These are phyloP conservation scores for Aspergillus sclerotiicarbonarius DNA, from an alignment of 495 filamentous ascomycete species.

Conservation along the genomic window DNA sequence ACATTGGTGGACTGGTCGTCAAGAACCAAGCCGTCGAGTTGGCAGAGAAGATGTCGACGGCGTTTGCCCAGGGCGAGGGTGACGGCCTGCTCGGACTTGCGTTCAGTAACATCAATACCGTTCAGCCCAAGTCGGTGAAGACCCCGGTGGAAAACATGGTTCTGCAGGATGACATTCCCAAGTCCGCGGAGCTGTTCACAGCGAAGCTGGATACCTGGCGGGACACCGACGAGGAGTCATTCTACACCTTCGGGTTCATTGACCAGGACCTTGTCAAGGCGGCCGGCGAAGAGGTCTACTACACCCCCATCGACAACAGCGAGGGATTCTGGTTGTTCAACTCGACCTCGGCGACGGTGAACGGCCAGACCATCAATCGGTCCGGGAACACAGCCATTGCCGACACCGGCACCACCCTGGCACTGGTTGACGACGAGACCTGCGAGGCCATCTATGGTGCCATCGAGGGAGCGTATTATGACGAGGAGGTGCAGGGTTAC, in stretches of 20 bases:
- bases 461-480: constrained; percentile 67
- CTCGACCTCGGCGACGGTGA: constrained; percentile 58
- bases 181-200: constrained; percentile 67
- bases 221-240: constrained; percentile 58
- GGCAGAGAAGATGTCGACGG: constrained; percentile 59
- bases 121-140: constrained; percentile 54
- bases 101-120: constrained; percentile 68
- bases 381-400: constrained; percentile 74
- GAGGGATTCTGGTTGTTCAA: constrained; percentile 73
- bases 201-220: constrained; percentile 66
- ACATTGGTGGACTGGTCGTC: constrained; percentile 66
- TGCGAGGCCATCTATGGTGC: constrained; percentile 67
- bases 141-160: constrained; percentile 81
- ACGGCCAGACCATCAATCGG: constrained; percentile 55
- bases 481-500: constrained; percentile 63
- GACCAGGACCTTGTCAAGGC: constrained; percentile 61
- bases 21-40: constrained; percentile 69
- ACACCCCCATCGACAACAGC: constrained; percentile 64
- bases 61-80: constrained; percentile 58
- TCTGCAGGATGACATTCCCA: constrained; percentile 60
- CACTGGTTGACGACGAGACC: constrained; percentile 63
- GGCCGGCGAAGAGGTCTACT: constrained; percentile 56
- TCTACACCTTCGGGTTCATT: constrained; percentile 80
- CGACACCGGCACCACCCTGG: constrained; percentile 76
- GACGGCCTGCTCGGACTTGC: constrained; percentile 76